Evolutionary conservation across 192 early-diverging fungal genomes (phyloP).

Genomic region (Coemansia sp.): DNA sequence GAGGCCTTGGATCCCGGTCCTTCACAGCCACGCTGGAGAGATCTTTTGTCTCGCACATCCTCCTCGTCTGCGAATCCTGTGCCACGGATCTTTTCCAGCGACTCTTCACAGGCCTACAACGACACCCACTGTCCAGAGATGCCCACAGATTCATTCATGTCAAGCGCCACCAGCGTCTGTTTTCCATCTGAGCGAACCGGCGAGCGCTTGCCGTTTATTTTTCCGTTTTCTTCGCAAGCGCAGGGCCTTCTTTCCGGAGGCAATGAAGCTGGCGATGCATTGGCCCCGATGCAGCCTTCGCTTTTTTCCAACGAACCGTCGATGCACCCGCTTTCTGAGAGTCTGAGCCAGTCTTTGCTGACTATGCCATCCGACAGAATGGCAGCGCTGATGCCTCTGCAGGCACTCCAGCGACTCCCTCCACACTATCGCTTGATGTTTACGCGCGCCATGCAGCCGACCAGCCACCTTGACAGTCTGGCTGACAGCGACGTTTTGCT

Average conservation of each 20-base stretch:
- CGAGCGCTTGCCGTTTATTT: constrained; percentile 19
- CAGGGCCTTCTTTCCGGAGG: constrained; percentile 7
- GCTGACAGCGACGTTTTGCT: constrained; percentile 28
- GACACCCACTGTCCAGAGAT: constrained; percentile 5
- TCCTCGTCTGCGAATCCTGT: neutral
- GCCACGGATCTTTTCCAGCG: neutral
- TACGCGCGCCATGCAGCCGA: constrained; percentile 36
- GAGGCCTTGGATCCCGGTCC: constrained; percentile 14
- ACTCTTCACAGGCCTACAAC: neutral
- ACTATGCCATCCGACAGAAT: constrained; percentile 11
- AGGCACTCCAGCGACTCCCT: constrained; percentile 31
- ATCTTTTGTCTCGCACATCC: neutral
- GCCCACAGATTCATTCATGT: constrained; percentile 4
- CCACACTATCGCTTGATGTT: constrained; percentile 48
- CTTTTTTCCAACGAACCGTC: neutral
- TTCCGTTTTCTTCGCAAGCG: constrained; percentile 18
- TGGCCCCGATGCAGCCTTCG: constrained; percentile 1
- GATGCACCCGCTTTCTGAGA: constrained; percentile 3
- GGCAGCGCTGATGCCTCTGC: constrained; percentile 20
- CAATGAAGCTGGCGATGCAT: constrained; percentile 6
- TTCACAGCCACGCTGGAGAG: neutral
- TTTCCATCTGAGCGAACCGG: neutral
- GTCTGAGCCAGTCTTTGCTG: constrained; percentile 16
- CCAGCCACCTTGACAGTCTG: constrained; percentile 27
- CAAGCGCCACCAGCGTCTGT: constrained; percentile 3